phyloP scores from a whole-genome alignment of 257 asterid genomes.

The Primulina huaijiensis region DNA sequence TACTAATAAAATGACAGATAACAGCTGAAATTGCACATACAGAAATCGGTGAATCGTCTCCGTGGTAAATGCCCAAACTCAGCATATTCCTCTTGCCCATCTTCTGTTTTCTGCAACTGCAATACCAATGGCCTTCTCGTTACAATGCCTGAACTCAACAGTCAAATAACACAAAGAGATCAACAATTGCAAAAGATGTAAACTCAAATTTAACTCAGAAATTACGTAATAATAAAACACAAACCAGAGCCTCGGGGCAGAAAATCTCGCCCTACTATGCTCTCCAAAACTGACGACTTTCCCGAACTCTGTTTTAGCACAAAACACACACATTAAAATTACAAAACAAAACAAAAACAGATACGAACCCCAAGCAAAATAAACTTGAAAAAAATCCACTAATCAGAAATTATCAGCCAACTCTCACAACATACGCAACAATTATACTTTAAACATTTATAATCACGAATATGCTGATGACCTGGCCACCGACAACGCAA shows the following conservation, averaged over 20 bases:
- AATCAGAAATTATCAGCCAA: too few relatives aligned
- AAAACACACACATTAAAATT: slow-evolving; percentile 10
- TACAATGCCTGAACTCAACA: slow-evolving; percentile 63
- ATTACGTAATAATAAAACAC: slow-evolving; percentile 9
- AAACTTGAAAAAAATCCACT: slow-evolving; percentile 5
- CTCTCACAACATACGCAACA: not conserved
- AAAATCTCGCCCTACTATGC: slow-evolving; percentile 89
- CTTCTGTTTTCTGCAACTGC: slow-evolving; percentile 72
- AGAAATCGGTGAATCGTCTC: slow-evolving; percentile 63
- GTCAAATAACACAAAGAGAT: slow-evolving; percentile 10
- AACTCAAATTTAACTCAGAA: not conserved
- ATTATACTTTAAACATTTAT: too few relatives aligned
- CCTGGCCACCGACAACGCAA: slow-evolving; percentile 97
- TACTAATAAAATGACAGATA: slow-evolving; percentile 5
- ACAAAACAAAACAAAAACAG: not conserved
- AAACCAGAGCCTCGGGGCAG: slow-evolving; percentile 96
- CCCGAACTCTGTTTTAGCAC: slow-evolving; percentile 74
- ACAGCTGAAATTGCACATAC: slow-evolving; percentile 34
- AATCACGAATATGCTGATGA: not conserved
- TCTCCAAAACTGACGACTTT: slow-evolving; percentile 89
- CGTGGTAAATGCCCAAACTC: slow-evolving; percentile 77
- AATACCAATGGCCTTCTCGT: slow-evolving; percentile 89
- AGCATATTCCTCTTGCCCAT: slow-evolving; percentile 77
- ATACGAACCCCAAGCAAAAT: not conserved
- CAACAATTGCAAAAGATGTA: slow-evolving; percentile 1